Evolutionary conservation across 257 asterid species (phyloP).

Genomic region (Cynanchum wilfordii): DNA sequence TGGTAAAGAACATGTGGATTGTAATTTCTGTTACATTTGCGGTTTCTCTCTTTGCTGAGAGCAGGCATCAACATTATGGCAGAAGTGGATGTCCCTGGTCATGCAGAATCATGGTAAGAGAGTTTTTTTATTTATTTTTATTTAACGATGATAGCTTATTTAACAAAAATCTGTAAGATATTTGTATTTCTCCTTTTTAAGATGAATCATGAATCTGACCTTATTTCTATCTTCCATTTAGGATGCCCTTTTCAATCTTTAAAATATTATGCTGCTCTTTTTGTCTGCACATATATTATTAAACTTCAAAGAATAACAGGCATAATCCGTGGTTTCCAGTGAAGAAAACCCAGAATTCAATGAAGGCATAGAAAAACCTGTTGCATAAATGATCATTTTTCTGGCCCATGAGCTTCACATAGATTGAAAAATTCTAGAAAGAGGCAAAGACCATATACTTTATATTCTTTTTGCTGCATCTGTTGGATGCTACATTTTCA

Average conservation of each 20-base stretch:
- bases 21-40: neutral
- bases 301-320: neutral
- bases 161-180: neutral
- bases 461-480: neutral
- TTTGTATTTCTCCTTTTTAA: neutral
- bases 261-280: neutral
- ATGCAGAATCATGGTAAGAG: slow-evolving; percentile 81
- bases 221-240: neutral
- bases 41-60: neutral
- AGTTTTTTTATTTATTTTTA: neutral
- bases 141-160: too few species aligned
- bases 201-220: neutral
- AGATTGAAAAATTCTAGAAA: too few species aligned
- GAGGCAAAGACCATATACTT: neutral
- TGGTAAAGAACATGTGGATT: neutral
- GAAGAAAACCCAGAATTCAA: neutral
- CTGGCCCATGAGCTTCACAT: neutral
- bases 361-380: neutral
- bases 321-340: neutral
- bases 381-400: neutral
- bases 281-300: neutral
- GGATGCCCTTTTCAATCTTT: neutral
- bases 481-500: neutral
- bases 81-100: slow-evolving; percentile 97
- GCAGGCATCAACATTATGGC: slow-evolving; percentile 93